Base-by-base conservation (phyloP, 441 rosid genomes). In the Bocquillonia castaneifolia region DNA sequence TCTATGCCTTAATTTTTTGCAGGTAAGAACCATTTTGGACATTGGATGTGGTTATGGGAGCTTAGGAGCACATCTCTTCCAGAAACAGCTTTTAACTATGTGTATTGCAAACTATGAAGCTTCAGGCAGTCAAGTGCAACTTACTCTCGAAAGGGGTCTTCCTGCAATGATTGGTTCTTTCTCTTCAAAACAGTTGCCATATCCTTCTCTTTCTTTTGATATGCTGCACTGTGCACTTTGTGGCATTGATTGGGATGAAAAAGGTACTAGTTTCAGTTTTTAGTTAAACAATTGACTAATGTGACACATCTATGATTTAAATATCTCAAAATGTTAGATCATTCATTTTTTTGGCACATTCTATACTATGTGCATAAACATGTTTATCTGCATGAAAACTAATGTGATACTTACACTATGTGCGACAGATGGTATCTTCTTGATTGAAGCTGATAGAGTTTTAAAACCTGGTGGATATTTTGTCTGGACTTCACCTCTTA, bases 21-120 rank as follows among this genome's bases (percentile, higher is more conserved):
- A 95, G 99, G 85, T 93, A 63, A 84, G 99, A 75, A 89, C 93
- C 61, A 82, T 93, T 51, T 84, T 93, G 85, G 98, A 93, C 76
- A 87, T 95, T 68, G 98, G 98, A 70, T 93, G 98, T 72, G 99
- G 98, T 73, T 95, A 91, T 66, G 97, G 99, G 68, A 95, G 99
- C 86, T 95, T 90, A 78, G 99, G 99, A 56, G 99, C 99, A 25
- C 99, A 92, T 83, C 89, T 95, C 28, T 79, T 84, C 45, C 87
- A 96, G 5, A 89, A 88, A 71, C 89, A 86, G 61, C 81, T 95
- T 60, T 76, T 95, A 76, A 91, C 98, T 17, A 86, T 91, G 97
- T 95, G 99, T 85, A 84, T 95, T 56, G 99, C 99, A 23, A 84
- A 91, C 77, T 91, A 89, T 61, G 99, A 95, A 80, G 80, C 97